Percentiles rank a stretch among this genome's conserved stretches.
phyloP scores from a whole-genome alignment of 129 eudicot species.

The Mikania micrantha region DNA sequence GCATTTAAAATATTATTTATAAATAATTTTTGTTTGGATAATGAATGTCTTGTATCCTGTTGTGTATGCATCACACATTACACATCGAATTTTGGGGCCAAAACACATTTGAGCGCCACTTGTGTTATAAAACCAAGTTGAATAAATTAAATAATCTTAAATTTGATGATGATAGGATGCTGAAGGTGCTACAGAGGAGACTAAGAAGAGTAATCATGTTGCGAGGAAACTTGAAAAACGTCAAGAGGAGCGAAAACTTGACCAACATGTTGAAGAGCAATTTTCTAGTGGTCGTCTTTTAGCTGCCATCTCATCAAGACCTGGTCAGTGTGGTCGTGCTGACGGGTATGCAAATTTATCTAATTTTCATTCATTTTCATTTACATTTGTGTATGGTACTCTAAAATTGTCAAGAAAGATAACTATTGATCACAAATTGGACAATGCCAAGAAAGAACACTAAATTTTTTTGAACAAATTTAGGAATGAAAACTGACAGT shows the following conservation, averaged over 20 bases:
- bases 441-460: too few species aligned
- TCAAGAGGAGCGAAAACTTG: constrained; percentile 61
- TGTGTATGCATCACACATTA: too few species aligned
- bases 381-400: neutral
- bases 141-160: neutral
- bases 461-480: too few species aligned
- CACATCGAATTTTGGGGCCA: too few species aligned
- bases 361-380: neutral
- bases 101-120: too few species aligned
- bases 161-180: constrained; percentile 27
- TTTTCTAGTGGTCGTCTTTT: constrained; percentile 64
- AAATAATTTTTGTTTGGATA: too few species aligned
- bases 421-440: neutral
- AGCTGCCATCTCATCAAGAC: constrained; percentile 79
- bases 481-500: neutral
- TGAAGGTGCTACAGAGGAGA: constrained; percentile 57
- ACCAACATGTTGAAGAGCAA: constrained; percentile 70
- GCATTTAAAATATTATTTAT: too few species aligned
- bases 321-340: constrained; percentile 80
- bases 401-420: neutral
- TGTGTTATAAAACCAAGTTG: too few species aligned
- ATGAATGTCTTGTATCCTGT: too few species aligned
- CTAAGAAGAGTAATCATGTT: constrained; percentile 69
- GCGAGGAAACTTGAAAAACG: constrained; percentile 56
- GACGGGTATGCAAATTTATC: constrained; percentile 49